A percentile compares a stretch with the other conserved stretches of the same genome.
Evolutionary conservation across 1,284 basidiomycete genomes (phyloP).

Genomic region (Pascua guehoae): DNA sequence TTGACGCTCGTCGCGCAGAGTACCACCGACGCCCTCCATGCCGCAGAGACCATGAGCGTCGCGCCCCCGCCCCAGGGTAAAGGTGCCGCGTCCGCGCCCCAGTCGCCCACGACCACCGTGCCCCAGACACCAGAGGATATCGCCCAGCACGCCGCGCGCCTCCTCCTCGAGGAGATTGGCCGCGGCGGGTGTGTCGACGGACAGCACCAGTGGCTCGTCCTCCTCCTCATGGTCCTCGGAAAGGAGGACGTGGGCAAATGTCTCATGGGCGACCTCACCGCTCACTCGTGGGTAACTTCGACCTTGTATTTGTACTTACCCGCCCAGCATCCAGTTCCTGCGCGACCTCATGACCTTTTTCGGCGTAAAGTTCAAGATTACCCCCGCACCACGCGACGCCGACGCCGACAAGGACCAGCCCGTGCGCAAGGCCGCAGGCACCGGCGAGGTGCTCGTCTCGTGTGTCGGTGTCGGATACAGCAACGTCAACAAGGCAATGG

Average conservation of each 20-base stretch:
- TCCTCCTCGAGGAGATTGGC: slow-evolving; percentile 73
- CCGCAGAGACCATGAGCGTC: slow-evolving; percentile 74
- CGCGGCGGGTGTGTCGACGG: slow-evolving; percentile 86
- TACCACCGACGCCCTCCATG: slow-evolving; percentile 84
- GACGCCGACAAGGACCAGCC: slow-evolving; percentile 9
- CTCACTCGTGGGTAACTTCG: slow-evolving; percentile 66
- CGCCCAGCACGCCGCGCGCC: slow-evolving; percentile 71
- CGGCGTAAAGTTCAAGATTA: slow-evolving; percentile 60
- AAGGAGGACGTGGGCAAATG: slow-evolving; percentile 93
- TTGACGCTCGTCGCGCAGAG: slow-evolving; percentile 86
- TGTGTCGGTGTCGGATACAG: slow-evolving; percentile 53
- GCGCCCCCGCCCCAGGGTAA: slow-evolving; percentile 42
- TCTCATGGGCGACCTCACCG: slow-evolving; percentile 74
- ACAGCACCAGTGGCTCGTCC: slow-evolving; percentile 80
- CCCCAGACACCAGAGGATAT: slow-evolving; percentile 81
- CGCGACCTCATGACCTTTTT: slow-evolving; percentile 78
- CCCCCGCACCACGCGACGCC: slow-evolving; percentile 25
- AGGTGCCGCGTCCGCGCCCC: neutral
- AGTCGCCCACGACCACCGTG: slow-evolving; percentile 19
- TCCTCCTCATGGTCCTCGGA: slow-evolving; percentile 88
- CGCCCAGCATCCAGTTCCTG: slow-evolving; percentile 80
- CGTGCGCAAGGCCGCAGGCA: slow-evolving; percentile 6
- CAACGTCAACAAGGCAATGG: slow-evolving; percentile 53
- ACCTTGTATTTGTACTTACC: slow-evolving; percentile 4
- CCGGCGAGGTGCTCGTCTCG: slow-evolving; percentile 45